Evolutionary conservation across 2,329 filamentous ascomycete species (phyloP).

Genomic region (Aspergillus sp.): DNA sequence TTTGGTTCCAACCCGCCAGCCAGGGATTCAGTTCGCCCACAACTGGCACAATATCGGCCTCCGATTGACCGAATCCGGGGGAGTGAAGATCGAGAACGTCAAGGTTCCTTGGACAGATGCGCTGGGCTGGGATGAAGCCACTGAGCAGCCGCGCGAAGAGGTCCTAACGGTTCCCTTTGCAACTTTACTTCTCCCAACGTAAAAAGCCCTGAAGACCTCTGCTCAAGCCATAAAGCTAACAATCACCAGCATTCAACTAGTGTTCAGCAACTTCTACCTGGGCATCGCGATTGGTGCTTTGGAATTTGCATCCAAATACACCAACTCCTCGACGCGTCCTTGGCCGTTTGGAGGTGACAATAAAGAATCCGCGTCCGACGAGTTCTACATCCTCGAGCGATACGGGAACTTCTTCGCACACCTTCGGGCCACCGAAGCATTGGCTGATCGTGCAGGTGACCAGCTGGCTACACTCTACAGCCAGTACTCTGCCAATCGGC

Average conservation of each 20-base stretch:
- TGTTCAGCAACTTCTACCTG: conserved; percentile 66
- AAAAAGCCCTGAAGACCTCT: conserved; percentile 14
- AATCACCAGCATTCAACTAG: conserved; percentile 52
- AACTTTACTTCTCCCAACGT: conserved; percentile 59
- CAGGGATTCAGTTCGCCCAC: conserved; percentile 53
- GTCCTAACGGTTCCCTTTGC: conserved; percentile 55
- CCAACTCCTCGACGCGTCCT: conserved; percentile 54
- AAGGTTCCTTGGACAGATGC: conserved; percentile 59
- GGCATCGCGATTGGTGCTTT: conserved; percentile 61
- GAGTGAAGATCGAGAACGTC: conserved; percentile 59
- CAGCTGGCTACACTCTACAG: conserved; percentile 50
- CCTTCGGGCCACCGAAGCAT: conserved; percentile 57
- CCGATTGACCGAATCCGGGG: conserved; percentile 62
- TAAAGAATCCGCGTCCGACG: conserved; percentile 58
- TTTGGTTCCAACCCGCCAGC: conserved; percentile 56
- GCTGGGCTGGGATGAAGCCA: conserved; percentile 55
- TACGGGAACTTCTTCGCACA: conserved; percentile 65
- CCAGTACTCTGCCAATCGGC: conserved; percentile 39
- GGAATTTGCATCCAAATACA: conserved; percentile 56
- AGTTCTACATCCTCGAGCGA: conserved; percentile 63
- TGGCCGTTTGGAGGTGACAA: conserved; percentile 65
- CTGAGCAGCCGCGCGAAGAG: conserved; percentile 51
- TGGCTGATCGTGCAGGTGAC: conserved; percentile 56
- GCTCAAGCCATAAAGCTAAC: background rate
- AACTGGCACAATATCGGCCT: conserved; percentile 66